Base-by-base conservation (phyloP, 768 basidiomycete species). In the Sporobolomyces pararoseus region DNA sequence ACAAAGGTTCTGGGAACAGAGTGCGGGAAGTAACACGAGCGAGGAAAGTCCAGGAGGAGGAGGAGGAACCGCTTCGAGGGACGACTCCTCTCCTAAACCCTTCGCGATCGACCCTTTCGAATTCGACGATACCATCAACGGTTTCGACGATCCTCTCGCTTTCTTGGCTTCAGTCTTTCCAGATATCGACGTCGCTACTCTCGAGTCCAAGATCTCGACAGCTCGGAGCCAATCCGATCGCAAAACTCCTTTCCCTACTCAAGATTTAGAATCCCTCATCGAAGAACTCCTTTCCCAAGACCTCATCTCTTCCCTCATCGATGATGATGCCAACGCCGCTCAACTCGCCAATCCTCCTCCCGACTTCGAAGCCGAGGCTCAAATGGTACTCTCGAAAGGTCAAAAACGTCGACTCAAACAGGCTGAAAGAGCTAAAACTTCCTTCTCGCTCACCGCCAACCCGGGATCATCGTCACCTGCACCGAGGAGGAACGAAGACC, bases 131-230 rank as follows among this genome's bases (percentile, higher is more conserved):
- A 46, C 52, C 31, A 44, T 47, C 52, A 54, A 61, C 21, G 67
- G 59, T 23, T 31, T 34, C 39, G 68, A 73, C 51, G 72, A 73
- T 32, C 72, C 72, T 35, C 61, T 73, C 55, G 68, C 65, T 10
- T 73, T 73, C 68, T 51, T 73, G 37, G 68, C 62, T 10, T 53
- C 55, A 32, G 68, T 73, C 31, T 73, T 73, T 21, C 72, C 72
- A 32, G 64, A 68, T 63, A 37, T 73, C 32, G 53, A 68, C 25
- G 29, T 73, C 49, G 29, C 50, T 2, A 29, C 35, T 19, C 64
- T 69, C 42, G 54, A 63, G 32, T 34, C 55, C 21, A 60, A 64
- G 39, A 59, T 53, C n/a, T 58, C 31, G 42, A 55, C 59, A 2
- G 59, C 59, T 19, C 58, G 42, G 6, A 31, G 7, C 6, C 42